A percentile compares a stretch with the other conserved stretches of the same genome.
These are phyloP conservation scores for Vitis hybrid DNA, from an alignment of 177 flowering plant genomes.

Conservation along the genomic window DNA sequence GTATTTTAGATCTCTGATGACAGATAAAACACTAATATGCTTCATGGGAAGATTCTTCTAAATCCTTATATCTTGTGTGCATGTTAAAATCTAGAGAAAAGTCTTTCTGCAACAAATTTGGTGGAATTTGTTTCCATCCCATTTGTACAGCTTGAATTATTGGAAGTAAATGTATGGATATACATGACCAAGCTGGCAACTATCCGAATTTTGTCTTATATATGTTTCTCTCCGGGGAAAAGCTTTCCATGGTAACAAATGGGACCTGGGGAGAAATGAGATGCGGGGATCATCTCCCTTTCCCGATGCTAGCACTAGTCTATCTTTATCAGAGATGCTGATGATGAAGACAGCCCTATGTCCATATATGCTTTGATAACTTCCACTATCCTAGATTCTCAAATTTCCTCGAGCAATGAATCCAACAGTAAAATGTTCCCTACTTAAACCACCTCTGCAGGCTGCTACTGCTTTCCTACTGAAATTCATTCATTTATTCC, in stretches of 20 bases:
- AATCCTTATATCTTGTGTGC: too few relatives aligned
- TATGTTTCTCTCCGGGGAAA: not conserved
- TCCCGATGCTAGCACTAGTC: not conserved
- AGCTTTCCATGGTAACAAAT: not conserved
- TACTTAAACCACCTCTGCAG: not conserved
- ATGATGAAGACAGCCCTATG: constrained; percentile 1
- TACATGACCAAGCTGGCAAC: too few relatives aligned
- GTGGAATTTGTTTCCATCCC: too few relatives aligned
- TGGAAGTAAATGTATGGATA: too few relatives aligned
- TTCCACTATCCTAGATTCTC: constrained; percentile 9
- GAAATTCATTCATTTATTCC: not conserved
- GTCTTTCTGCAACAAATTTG: too few relatives aligned
- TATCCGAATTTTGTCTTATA: not conserved
- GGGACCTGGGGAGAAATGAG: not conserved
- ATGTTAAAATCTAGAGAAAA: too few relatives aligned
- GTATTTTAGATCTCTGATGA: not conserved
- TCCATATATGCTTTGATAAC: not conserved
- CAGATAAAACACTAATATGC: too few relatives aligned
- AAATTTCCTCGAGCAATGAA: constrained; percentile 7
- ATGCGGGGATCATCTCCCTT: not conserved
- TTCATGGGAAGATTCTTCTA: too few relatives aligned
- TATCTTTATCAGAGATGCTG: not conserved
- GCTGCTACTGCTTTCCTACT: not conserved
- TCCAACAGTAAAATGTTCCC: not conserved
- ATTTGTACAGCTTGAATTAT: too few relatives aligned